These are phyloP conservation scores for Chlamydomonas incerta DNA, from an alignment of 139 green algal species.

Conservation along the genomic window DNA sequence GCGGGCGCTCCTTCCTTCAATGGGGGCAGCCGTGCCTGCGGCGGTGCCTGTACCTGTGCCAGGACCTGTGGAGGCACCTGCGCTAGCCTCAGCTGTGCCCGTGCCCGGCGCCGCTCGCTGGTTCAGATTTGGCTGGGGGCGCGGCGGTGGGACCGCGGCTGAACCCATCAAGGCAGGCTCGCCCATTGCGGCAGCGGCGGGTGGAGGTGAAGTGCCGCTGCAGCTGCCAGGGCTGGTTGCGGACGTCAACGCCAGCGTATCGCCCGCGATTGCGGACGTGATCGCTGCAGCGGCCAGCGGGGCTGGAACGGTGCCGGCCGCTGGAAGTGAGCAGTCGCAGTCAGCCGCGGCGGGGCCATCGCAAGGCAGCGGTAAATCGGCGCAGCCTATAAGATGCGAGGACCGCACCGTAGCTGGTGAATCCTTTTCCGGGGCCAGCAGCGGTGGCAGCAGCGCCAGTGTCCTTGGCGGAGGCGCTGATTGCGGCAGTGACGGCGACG, in stretches of 20 bases:
- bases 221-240: conserved; percentile 7
- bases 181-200: not conserved
- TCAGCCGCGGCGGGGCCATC: too few relatives aligned
- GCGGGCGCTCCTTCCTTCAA: too few relatives aligned
- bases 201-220: not conserved
- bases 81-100: not conserved
- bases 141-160: not conserved
- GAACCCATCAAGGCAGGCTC: not conserved
- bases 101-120: not conserved
- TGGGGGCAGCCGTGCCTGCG: not conserved
- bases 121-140: not conserved
- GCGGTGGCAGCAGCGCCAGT: not conserved
- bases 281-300: too few relatives aligned
- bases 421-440: not conserved
- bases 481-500: not conserved
- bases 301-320: too few relatives aligned
- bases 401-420: too few relatives aligned
- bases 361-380: too few relatives aligned
- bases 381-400: too few relatives aligned
- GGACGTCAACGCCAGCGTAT: too few relatives aligned
- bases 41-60: not conserved
- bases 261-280: too few relatives aligned
- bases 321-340: too few relatives aligned
- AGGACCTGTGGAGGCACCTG: not conserved
- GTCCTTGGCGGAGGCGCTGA: not conserved